phyloP scores from a whole-genome alignment of 148 eudicot genomes.

The Vaccinium corymbosum region DNA sequence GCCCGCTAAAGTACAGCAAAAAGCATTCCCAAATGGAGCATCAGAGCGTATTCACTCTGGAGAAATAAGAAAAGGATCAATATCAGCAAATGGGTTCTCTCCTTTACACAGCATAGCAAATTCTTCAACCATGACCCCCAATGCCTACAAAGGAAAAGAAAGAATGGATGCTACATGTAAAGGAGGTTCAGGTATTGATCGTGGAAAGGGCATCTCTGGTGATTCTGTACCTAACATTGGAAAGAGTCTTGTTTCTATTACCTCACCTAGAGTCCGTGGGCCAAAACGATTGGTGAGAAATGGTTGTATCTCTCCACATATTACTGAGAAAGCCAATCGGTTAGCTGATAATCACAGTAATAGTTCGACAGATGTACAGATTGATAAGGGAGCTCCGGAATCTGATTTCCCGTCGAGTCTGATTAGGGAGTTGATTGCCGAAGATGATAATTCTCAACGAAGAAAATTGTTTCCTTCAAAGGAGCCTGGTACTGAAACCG shows the following conservation, averaged over 20 bases:
- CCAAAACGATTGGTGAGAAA: slow-evolving; percentile 69
- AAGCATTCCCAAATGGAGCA: slow-evolving; percentile 19
- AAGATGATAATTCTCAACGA: slow-evolving; percentile 29
- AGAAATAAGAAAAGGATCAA: slow-evolving; percentile 20
- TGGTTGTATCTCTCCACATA: slow-evolving; percentile 80
- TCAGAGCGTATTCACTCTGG: slow-evolving; percentile 16
- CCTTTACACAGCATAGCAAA: slow-evolving; percentile 17
- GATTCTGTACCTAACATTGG: slow-evolving; percentile 26
- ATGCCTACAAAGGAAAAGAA: slow-evolving; percentile 38
- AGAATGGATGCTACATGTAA: slow-evolving; percentile 26
- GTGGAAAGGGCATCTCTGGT: slow-evolving; percentile 20
- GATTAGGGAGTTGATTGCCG: slow-evolving; percentile 38
- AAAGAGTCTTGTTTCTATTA: slow-evolving; percentile 27
- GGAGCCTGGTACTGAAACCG: slow-evolving; percentile 24
- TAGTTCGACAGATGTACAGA: slow-evolving; percentile 18
- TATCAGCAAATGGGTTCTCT: slow-evolving; percentile 18
- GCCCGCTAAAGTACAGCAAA: slow-evolving; percentile 13
- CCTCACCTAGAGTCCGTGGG: slow-evolving; percentile 30
- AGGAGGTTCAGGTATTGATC: slow-evolving; percentile 27
- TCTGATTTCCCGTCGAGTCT: slow-evolving; percentile 29
- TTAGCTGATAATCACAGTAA: slow-evolving; percentile 32
- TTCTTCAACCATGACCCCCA: slow-evolving; percentile 16
- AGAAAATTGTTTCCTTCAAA: slow-evolving; percentile 42
- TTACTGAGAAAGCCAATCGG: slow-evolving; percentile 57
- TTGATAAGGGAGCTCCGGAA: slow-evolving; percentile 11